These are phyloP conservation scores for Gracilaria vermiculophylla DNA, from an alignment of 23 red algal species.

Conservation along the genomic window DNA sequence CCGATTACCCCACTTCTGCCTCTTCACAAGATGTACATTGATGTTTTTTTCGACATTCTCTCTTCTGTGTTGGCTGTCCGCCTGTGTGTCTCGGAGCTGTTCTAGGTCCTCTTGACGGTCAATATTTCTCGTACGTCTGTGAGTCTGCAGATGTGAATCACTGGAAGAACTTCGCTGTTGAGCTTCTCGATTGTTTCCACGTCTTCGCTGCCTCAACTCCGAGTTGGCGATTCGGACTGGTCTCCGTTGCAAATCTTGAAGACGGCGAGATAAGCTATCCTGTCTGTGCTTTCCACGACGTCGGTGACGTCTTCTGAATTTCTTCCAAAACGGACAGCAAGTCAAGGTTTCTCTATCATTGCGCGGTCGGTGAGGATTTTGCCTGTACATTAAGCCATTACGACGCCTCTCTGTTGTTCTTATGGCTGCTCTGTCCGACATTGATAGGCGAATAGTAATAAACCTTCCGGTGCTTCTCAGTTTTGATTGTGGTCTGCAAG, in stretches of 20 bases:
- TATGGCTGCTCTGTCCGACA: slow-evolving; percentile 2
- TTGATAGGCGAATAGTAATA: not conserved
- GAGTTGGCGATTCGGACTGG: slow-evolving; percentile 1
- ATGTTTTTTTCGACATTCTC: not conserved
- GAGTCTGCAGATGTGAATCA: not conserved
- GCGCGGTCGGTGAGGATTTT: not conserved
- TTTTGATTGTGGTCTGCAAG: not conserved
- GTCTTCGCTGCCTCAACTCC: not conserved
- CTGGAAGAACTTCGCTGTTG: not conserved
- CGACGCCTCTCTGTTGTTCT: not conserved
- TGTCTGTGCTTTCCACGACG: not conserved
- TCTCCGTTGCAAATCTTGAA: not conserved
- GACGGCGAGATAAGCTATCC: slow-evolving; percentile 9
- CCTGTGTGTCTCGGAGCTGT: not conserved
- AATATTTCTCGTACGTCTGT: not conserved
- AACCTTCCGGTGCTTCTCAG: not conserved
- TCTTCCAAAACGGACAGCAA: slow-evolving; percentile 1
- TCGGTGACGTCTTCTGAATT: not conserved
- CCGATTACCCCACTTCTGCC: not conserved
- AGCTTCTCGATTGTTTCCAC: not conserved
- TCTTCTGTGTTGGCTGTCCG: not conserved
- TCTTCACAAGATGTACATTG: slow-evolving; percentile 7
- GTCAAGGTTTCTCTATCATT: not conserved
- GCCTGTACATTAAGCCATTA: not conserved
- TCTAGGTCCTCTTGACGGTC: not conserved